A percentile compares a stretch with the other conserved stretches of the same genome.
Evolutionary conservation across 768 basidiomycete species (phyloP).

Genomic region (Lentinula edodes): DNA sequence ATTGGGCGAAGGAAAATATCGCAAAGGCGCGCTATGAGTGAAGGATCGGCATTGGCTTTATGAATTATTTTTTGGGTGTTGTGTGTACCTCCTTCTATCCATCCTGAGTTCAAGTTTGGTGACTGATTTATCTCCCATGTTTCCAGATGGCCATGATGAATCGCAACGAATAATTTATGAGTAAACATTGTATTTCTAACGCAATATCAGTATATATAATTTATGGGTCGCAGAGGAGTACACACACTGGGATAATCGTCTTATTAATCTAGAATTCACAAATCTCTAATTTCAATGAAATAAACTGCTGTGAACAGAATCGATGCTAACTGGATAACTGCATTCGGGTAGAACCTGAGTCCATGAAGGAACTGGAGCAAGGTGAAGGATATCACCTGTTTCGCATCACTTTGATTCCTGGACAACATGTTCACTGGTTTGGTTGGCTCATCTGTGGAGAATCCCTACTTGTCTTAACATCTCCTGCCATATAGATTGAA

Average conservation of each 20-base stretch:
- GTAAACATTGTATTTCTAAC: constrained; percentile 1
- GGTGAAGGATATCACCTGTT: no score
- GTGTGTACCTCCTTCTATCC: not conserved
- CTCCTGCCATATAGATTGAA: constrained; percentile 61
- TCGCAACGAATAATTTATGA: not conserved
- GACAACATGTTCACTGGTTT: constrained; percentile 72
- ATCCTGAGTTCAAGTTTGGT: not conserved
- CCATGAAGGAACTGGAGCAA: no score
- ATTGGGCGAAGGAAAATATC: not conserved
- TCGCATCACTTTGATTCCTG: not conserved
- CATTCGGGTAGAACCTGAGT: no score
- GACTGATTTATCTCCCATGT: not conserved
- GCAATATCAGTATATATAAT: not conserved
- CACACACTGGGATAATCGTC: not conserved
- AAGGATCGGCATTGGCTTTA: not conserved
- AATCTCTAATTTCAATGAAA: not conserved
- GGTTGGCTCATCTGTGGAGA: constrained; percentile 34
- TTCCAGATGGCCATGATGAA: not conserved
- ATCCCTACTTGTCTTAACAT: not conserved
- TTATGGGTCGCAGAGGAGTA: not conserved
- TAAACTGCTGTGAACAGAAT: not conserved
- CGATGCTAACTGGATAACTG: no score
- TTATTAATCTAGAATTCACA: not conserved
- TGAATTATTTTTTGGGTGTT: not conserved
- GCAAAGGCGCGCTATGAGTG: constrained; percentile 4